phyloP scores from a whole-genome alignment of 2,329 filamentous ascomycete species.

The Diaporthe nobilis region DNA sequence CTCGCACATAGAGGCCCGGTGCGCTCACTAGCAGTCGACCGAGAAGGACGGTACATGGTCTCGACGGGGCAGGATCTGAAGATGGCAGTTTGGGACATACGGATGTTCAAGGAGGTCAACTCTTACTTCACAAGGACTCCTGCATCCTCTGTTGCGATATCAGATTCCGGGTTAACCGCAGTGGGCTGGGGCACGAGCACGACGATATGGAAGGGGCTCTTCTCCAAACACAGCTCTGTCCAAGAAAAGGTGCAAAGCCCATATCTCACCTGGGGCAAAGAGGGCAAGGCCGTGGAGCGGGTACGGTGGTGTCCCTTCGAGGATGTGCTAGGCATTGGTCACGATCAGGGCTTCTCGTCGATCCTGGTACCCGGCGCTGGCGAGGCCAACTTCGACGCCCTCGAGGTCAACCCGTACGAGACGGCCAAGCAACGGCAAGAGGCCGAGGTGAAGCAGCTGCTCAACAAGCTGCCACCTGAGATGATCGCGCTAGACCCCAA shows the following conservation, averaged over 20 bases:
- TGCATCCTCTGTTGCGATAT: constrained; percentile 87
- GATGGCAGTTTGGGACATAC: constrained; percentile 96
- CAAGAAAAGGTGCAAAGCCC: constrained; percentile 87
- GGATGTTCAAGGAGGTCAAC: constrained; percentile 93
- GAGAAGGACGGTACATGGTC: constrained; percentile 96
- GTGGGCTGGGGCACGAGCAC: constrained; percentile 93
- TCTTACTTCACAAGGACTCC: constrained; percentile 88
- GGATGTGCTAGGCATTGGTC: constrained; percentile 88
- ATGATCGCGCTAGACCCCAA: constrained; percentile 97
- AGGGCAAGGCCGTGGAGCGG: constrained; percentile 84
- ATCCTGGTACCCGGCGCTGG: constrained; percentile 95
- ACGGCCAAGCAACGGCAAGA: constrained; percentile 93
- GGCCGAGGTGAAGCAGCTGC: constrained; percentile 86
- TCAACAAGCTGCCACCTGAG: constrained; percentile 95
- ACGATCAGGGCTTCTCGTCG: constrained; percentile 88
- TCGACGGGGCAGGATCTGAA: constrained; percentile 89
- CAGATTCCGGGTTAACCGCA: constrained; percentile 88
- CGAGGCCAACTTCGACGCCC: constrained; percentile 94
- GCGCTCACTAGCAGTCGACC: constrained; percentile 85
- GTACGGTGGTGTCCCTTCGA: constrained; percentile 95
- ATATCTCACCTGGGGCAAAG: constrained; percentile 94
- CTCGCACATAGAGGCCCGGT: constrained; percentile 92
- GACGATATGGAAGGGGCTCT: constrained; percentile 92
- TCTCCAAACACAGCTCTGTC: constrained; percentile 79
- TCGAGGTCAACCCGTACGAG: constrained; percentile 97